Base-by-base conservation (phyloP, 441 rosid genomes). In the Mallotus repandus region DNA sequence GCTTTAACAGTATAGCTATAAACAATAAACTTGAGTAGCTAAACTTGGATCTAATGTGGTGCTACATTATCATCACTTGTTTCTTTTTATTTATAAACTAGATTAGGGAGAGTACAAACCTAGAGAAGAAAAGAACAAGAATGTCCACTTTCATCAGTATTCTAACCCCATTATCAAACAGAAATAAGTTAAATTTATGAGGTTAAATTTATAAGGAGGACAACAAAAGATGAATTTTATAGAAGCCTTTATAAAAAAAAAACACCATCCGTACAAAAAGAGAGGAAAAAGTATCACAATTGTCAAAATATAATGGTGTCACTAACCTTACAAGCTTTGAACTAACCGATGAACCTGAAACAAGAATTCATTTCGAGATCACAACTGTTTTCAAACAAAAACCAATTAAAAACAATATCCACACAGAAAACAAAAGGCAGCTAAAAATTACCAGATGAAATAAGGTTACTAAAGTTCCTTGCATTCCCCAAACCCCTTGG, bases 271-370 rank as follows among this genome's bases (percentile, higher is more conserved):
- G 48, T 41, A 29, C n/a, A n/a, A n/a, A n/a, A n/a, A n/a, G n/a
- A 4, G 46, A 35, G 48, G 46, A 69, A 52, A 48, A 14, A 56
- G 3, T 13, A 73, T n/a, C 45, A 64, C 61, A 63, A 74, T 19
- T 19, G 68, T 8, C 71, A 8, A 55, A 59, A 22, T n/a, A 53
- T 63, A 50, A 48, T 7, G 54, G 48, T n/a, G n/a, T n/a, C 60
- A 85, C 87, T 76, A 70, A 89, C 91, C 85, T 84, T 70, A 50
- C 69, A 46, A 78, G 73, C 78, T 84, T 80, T n/a, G 76, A 78
- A 81, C 87, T 79, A 43, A 75, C 78, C 18, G 80, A 69, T 72
- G 80, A 75, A 69, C 91, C 98, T 91, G 89, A 45, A 74, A 65
- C 15, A 52, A 72, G 18, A 76, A 71, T 5, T 76, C 11, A 32